phyloP scores from a whole-genome alignment of 495 filamentous ascomycete genomes.

The Delitschia confertaspora region DNA sequence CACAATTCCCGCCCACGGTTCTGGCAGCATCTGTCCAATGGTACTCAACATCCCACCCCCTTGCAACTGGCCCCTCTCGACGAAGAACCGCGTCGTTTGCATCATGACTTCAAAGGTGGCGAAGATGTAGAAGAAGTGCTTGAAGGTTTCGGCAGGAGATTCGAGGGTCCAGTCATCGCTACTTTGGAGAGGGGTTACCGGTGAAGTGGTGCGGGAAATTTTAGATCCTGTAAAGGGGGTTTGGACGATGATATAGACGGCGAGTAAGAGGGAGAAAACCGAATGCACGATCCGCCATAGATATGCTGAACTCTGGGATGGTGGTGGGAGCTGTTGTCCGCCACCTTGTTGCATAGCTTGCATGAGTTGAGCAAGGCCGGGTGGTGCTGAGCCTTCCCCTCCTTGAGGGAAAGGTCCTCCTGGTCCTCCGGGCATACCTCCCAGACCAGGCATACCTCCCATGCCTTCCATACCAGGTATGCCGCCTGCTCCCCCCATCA shows the following conservation, averaged over 20 bases:
- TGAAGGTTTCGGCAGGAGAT: conserved; percentile 20
- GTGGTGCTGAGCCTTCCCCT: conserved; percentile 39
- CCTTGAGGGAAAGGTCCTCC: conserved; percentile 28
- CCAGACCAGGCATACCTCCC: conserved; percentile 32
- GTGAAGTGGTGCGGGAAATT: conserved; percentile 11
- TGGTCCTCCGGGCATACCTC: conserved; percentile 27
- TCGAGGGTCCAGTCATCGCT: conserved; percentile 21
- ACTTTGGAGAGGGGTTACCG: conserved; percentile 42
- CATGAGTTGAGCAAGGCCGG: conserved; percentile 39
- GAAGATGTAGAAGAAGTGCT: conserved; percentile 60
- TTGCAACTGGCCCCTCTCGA: conserved; percentile 46
- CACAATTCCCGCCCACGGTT: conserved; percentile 47
- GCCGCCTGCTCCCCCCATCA: conserved; percentile 43
- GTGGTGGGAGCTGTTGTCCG: conserved; percentile 29
- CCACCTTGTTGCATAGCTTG: conserved; percentile 30
- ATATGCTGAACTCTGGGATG: conserved; percentile 42
- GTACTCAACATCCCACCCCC: conserved; percentile 46
- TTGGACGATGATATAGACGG: conserved; percentile 58
- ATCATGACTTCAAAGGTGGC: conserved; percentile 70
- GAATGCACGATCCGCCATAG: conserved; percentile 73
- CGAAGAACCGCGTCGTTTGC: conserved; percentile 55
- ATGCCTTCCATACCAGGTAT: conserved; percentile 31
- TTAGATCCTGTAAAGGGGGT: conserved; percentile 52
- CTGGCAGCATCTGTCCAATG: conserved; percentile 50
- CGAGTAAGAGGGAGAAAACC: conserved; percentile 60